These are phyloP conservation scores for Globisporangium alternatum DNA, from an alignment of 352 stramenopile species.

Conservation along the genomic window DNA sequence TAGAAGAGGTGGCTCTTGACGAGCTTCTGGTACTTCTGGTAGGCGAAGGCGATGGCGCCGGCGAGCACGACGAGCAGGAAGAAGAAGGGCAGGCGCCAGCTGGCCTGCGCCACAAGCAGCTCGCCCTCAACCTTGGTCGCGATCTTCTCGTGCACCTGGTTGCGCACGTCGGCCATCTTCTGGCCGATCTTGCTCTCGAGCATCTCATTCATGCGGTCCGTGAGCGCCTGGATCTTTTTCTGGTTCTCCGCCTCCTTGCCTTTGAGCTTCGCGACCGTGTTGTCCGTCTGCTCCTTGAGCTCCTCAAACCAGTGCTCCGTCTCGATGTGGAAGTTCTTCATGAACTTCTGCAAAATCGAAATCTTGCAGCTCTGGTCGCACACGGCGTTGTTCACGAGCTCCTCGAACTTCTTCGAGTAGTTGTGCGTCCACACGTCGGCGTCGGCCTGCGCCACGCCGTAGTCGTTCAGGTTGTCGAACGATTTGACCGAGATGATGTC, in stretches of 20 bases:
- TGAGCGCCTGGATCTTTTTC: constrained; percentile 66
- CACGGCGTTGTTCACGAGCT: constrained; percentile 47
- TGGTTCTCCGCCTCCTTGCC: constrained; percentile 72
- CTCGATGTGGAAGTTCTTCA: constrained; percentile 80
- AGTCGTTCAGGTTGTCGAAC: constrained; percentile 64
- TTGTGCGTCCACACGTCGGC: constrained; percentile 77
- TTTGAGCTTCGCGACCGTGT: constrained; percentile 72
- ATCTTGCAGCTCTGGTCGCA: constrained; percentile 85
- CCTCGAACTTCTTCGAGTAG: constrained; percentile 81
- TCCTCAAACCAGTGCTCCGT: constrained; percentile 85
- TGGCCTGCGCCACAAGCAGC: constrained; percentile 50
- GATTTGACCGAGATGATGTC: constrained; percentile 66
- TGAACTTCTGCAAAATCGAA: constrained; percentile 74
- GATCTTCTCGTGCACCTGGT: constrained; percentile 70
- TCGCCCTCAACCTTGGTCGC: constrained; percentile 64
- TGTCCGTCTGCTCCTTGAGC: constrained; percentile 71
- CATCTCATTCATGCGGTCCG: constrained; percentile 64
- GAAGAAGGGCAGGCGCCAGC: constrained; percentile 83
- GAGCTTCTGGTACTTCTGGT: constrained; percentile 87
- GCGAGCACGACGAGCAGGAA: constrained; percentile 64
- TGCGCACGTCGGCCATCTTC: constrained; percentile 57
- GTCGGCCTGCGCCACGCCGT: constrained; percentile 50
- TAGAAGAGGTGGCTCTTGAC: constrained; percentile 83
- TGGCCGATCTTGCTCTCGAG: constrained; percentile 75
- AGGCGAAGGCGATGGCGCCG: constrained; percentile 53